Conservation (phyloP, 1,284 basidiomycete genomes). For the Cutaneotrichosporon cutaneum region DNA sequence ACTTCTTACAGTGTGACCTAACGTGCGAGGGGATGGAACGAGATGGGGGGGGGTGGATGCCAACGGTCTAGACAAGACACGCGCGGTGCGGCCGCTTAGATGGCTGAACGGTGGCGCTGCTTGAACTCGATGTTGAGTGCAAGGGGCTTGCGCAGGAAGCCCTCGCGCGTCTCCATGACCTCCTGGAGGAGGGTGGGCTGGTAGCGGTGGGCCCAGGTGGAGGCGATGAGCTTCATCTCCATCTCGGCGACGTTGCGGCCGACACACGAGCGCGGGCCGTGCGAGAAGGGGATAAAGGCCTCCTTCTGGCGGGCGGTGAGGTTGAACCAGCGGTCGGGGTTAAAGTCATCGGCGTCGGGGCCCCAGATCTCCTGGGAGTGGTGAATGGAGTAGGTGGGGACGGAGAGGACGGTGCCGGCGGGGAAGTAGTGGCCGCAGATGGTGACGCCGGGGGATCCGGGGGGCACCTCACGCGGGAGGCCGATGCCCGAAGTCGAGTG, state of each 20-base stretch:
- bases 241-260: constrained; percentile 34
- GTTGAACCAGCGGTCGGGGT: constrained; percentile 30
- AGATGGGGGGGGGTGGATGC: neutral
- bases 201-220: constrained; percentile 27
- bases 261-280: constrained; percentile 35
- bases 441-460: constrained; percentile 23
- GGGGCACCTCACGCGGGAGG: constrained; percentile 71
- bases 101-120: constrained; percentile 3
- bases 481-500: constrained; percentile 75
- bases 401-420: constrained; percentile 23
- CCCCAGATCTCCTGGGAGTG: constrained; percentile 61
- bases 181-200: constrained; percentile 22
- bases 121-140: constrained; percentile 17
- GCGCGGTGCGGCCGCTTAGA: neutral
- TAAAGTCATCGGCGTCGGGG: constrained; percentile 54
- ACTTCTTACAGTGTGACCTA: constrained; percentile 1
- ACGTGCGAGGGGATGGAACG: neutral
- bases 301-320: constrained; percentile 23
- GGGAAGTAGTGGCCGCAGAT: constrained; percentile 26
- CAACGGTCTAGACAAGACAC: neutral
- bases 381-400: constrained; percentile 53
- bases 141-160: constrained; percentile 27
- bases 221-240: constrained; percentile 27
- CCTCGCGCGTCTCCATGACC: constrained; percentile 18
- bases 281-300: constrained; percentile 33